A percentile compares a stretch with the other conserved stretches of the same genome.
Conservation (phyloP, 2,329 filamentous ascomycete genomes). For the Hymenoscyphus fraxineus region DNA sequence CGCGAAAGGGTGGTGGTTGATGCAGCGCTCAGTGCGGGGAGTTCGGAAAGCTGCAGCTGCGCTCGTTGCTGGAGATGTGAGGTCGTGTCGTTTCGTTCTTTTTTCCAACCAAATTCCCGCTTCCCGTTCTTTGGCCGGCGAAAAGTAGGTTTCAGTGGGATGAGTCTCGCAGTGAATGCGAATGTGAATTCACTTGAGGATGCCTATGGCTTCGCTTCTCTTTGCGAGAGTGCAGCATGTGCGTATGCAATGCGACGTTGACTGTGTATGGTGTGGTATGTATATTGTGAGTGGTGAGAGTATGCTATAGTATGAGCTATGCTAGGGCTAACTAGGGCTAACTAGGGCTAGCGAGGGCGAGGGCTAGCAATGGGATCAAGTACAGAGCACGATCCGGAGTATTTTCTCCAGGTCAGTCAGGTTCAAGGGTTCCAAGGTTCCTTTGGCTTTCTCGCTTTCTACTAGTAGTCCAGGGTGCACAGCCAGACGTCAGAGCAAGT, state of each 20-base stretch:
- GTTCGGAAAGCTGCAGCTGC: conserved; percentile 32
- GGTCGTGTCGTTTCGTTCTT: conserved; percentile 16
- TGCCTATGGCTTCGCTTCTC: conserved; percentile 8
- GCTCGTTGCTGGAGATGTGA: conserved; percentile 21
- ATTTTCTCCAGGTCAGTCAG: neutral
- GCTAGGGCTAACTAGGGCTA: neutral
- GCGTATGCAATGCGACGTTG: conserved; percentile 9
- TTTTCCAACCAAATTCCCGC: conserved; percentile 4
- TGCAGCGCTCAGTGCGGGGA: conserved; percentile 27
- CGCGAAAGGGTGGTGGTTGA: conserved; percentile 22
- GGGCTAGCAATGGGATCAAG: neutral
- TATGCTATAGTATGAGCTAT: neutral
- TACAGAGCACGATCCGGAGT: neutral
- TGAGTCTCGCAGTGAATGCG: conserved; percentile 8
- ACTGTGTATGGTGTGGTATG: neutral
- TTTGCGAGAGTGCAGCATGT: conserved; percentile 6
- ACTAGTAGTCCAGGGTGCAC: neutral
- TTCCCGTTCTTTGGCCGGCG: conserved; percentile 8
- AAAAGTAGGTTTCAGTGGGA: conserved; percentile 11
- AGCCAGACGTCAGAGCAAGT: neutral
- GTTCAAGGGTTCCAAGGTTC: neutral
- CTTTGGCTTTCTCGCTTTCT: too few relatives aligned
- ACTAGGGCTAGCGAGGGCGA: too few relatives aligned
- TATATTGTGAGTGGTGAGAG: too few relatives aligned
- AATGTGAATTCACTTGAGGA: conserved; percentile 9